Evolutionary conservation across 495 filamentous ascomycete species (phyloP), one percentile per base, ranked within the genome.

Genomic region (Bombardia bombarda): DNA sequence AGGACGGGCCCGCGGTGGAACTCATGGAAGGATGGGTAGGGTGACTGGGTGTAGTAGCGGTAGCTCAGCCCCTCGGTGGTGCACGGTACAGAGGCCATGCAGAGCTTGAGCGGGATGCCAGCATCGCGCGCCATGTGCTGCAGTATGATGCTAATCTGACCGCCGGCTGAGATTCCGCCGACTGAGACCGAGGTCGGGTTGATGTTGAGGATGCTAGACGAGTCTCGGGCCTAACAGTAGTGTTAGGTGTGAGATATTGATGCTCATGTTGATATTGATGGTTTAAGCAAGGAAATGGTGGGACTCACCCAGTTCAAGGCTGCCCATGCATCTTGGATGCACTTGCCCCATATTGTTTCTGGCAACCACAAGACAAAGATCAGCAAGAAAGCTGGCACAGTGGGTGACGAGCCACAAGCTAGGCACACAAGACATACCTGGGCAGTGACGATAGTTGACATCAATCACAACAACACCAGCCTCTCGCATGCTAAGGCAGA

Each of bases 91-190:
- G 61, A 61, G 4, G 65, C 57, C 38, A 69, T 41, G 47, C 62
- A 65, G 0, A 75, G 53, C 12, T 51, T 58, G 1, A 76, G 60
- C 1, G 63, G 62, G 17, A 73, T 60, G 19, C 52, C 57, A 6
- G 61, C 61, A 43, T 76, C 71, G 8, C 71, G 67, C 0, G 73
- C 70, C 28, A 75, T 60, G 42, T 74, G 73, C 4, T 70, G 67
- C 38, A 68, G 52, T 8, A 73, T 58, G 17, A 70, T 36, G 9
- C 58, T 58, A 45, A 74, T 73, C 48, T 70, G 63, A 0, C 49
- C 69, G 1, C 73, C 73, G 0, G 73, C 73, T 2, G 69, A 74
- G 2, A 75, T 60, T 6, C 73, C 73, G 32, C 73, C 73, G 17
- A 75, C 43, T 10, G 72, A 73, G 16, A 77, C 53, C 1, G 66